Percentiles rank a stretch among this genome's conserved stretches.
phyloP scores from a whole-genome alignment of 257 asterid genomes.

The Solanum neorickii region DNA sequence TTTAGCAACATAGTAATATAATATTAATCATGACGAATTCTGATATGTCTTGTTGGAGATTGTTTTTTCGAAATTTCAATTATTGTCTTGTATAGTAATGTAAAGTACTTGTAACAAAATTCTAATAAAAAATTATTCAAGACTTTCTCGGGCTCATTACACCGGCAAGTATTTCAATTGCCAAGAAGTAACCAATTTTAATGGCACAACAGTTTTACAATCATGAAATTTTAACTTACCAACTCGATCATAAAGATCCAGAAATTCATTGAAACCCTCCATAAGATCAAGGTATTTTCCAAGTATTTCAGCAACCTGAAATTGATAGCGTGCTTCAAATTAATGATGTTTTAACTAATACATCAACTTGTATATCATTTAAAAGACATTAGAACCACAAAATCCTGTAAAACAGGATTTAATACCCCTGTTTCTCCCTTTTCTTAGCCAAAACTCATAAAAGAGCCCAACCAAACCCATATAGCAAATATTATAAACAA shows the following conservation, averaged over 20 bases:
- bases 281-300: constrained; percentile 84
- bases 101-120: not conserved
- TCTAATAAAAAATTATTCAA: not conserved
- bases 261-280: constrained; percentile 77
- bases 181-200: constrained; percentile 23
- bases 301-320: constrained; percentile 73
- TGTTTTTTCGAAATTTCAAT: not conserved
- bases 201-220: not conserved
- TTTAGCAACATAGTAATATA: not conserved
- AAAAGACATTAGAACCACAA: not conserved
- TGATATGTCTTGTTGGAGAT: not conserved
- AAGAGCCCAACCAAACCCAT: not conserved
- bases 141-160: not conserved
- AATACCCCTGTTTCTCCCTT: not conserved
- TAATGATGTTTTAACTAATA: not conserved
- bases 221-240: constrained; percentile 33
- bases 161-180: constrained; percentile 91
- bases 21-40: not conserved
- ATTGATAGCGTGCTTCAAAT: not conserved
- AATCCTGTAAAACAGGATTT: not conserved
- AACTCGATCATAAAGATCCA: constrained; percentile 74
- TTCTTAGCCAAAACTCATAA: not conserved
- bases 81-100: not conserved
- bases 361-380: not conserved
- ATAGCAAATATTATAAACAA: not conserved